Conservation (phyloP, 768 basidiomycete genomes). For the Steccherinum ochraceum region DNA sequence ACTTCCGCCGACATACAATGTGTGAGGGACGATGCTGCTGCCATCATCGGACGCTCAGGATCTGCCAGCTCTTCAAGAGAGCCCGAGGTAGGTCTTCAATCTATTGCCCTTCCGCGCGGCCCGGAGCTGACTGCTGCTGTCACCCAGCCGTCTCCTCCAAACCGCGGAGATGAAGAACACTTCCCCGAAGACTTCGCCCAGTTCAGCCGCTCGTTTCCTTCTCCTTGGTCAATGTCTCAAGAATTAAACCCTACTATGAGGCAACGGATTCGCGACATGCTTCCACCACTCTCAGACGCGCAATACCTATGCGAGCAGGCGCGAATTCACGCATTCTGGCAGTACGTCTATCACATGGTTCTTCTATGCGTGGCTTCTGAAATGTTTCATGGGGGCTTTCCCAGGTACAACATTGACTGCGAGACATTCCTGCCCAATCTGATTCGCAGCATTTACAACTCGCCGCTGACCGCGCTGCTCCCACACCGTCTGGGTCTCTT, state of each 20-base stretch:
- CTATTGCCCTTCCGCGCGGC: too few relatives aligned
- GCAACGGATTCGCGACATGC: constrained; percentile 54
- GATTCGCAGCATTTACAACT: constrained; percentile 60
- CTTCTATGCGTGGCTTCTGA: constrained; percentile 3
- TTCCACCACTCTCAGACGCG: constrained; percentile 56
- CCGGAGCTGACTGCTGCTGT: neutral
- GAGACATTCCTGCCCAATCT: constrained; percentile 67
- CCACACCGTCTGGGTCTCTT: constrained; percentile 63
- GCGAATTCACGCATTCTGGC: constrained; percentile 65
- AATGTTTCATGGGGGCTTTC: neutral
- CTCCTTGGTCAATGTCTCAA: constrained; percentile 48
- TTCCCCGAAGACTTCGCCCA: constrained; percentile 41
- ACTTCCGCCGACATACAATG: neutral
- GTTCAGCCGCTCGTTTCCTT: constrained; percentile 64
- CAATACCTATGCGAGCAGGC: constrained; percentile 57
- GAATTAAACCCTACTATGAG: constrained; percentile 50
- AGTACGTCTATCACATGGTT: constrained; percentile 37
- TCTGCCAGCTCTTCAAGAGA: neutral
- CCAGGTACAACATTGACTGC: constrained; percentile 61
- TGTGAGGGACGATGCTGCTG: neutral
- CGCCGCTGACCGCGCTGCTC: constrained; percentile 51
- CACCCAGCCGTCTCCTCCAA: neutral
- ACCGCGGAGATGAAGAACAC: neutral
- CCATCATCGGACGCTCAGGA: neutral
- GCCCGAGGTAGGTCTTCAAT: neutral